These are phyloP conservation scores for Elasticomyces elasticus DNA, from an alignment of 495 filamentous ascomycete genomes.

Conservation along the genomic window DNA sequence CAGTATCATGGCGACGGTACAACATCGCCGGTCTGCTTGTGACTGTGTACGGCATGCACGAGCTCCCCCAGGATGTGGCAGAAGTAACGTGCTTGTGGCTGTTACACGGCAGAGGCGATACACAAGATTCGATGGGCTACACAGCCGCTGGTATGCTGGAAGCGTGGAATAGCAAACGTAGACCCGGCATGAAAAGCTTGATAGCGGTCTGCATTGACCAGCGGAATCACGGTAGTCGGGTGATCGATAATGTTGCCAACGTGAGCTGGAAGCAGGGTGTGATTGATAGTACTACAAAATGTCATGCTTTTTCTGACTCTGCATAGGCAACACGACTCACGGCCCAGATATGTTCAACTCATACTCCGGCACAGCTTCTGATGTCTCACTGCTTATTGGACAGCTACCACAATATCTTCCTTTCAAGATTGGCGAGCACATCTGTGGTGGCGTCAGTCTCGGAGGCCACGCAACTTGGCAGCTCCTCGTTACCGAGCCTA, in stretches of 20 bases:
- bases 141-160: conserved; percentile 45
- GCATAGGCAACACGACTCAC: conserved; percentile 65
- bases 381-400: conserved; percentile 61
- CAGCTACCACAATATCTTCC: conserved; percentile 69
- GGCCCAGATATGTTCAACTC: conserved; percentile 78
- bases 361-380: conserved; percentile 41
- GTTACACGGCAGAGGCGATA: conserved; percentile 64
- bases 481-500: conserved; percentile 62
- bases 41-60: conserved; percentile 67
- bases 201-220: conserved; percentile 81
- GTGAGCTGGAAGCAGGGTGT: conserved; percentile 54
- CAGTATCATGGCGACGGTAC: conserved; percentile 50
- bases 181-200: conserved; percentile 40
- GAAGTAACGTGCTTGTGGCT: conserved; percentile 72
- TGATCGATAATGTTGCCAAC: conserved; percentile 51
- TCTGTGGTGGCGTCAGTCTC: conserved; percentile 56
- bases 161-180: conserved; percentile 45
- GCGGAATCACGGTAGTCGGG: conserved; percentile 74
- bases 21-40: conserved; percentile 67
- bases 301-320: background rate
- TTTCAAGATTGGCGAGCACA: conserved; percentile 43
- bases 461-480: conserved; percentile 88
- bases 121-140: conserved; percentile 58
- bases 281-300: background rate
- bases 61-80: conserved; percentile 44